Conservation (phyloP, 1,284 basidiomycete genomes). For the Apiotrichum sp. region DNA sequence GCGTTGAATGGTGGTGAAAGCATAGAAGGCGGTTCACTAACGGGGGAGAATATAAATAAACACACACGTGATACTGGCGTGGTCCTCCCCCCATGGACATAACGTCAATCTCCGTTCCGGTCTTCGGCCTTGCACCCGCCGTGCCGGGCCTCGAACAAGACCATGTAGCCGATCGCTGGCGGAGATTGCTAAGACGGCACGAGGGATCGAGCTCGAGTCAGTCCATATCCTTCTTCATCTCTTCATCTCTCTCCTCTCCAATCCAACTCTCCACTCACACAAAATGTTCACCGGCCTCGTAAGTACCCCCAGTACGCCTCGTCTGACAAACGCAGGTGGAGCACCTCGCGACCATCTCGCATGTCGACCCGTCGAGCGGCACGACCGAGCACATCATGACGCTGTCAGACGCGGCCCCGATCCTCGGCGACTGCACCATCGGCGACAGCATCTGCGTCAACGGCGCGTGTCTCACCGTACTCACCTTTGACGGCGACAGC, state of each 20-base stretch:
- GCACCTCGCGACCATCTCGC: constrained; percentile 38
- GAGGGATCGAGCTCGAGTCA: too few relatives aligned
- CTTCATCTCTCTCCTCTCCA: neutral
- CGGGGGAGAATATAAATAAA: too few relatives aligned
- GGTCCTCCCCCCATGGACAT: too few relatives aligned
- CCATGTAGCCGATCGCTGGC: too few relatives aligned
- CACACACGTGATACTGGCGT: too few relatives aligned
- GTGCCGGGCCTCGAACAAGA: too few relatives aligned
- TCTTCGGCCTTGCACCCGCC: too few relatives aligned
- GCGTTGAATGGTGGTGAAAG: too few relatives aligned
- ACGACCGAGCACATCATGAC: constrained; percentile 60
- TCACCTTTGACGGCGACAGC: constrained; percentile 63
- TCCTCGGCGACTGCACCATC: constrained; percentile 84
- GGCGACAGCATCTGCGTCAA: constrained; percentile 93
- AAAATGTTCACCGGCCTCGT: constrained; percentile 47
- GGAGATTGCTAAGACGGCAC: too few relatives aligned
- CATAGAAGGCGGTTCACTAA: too few relatives aligned
- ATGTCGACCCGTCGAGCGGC: constrained; percentile 32
- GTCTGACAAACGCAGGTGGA: constrained; percentile 37
- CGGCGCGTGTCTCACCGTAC: constrained; percentile 82
- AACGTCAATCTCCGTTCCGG: too few relatives aligned
- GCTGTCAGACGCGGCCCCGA: constrained; percentile 65
- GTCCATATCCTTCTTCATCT: neutral
- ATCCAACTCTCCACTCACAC: neutral
- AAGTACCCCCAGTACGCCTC: constrained; percentile 1